Conservation (phyloP, 1,284 basidiomycete species). For the Psilocybe mexicana region DNA sequence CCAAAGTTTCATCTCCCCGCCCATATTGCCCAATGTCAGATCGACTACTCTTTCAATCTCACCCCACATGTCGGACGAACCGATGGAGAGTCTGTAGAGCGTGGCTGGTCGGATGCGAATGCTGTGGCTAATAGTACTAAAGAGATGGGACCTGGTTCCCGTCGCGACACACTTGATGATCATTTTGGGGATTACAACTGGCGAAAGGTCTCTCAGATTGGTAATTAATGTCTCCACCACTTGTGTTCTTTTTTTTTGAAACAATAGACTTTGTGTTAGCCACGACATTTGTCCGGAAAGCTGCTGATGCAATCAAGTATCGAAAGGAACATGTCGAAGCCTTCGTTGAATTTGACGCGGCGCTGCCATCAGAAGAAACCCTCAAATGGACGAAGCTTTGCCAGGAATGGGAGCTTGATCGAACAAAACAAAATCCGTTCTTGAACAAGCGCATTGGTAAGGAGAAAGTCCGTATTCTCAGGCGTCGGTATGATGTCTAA, state of each 20-base stretch:
- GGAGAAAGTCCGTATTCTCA: background rate
- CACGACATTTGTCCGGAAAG: background rate
- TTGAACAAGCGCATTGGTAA: background rate
- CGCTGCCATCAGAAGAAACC: background rate
- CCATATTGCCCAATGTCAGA: conserved; percentile 26
- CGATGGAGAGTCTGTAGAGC: conserved; percentile 34
- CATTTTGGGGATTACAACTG: conserved; percentile 31
- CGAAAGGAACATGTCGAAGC: conserved; percentile 7
- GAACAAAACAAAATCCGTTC: background rate
- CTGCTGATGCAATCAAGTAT: background rate
- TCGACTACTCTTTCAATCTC: conserved; percentile 28
- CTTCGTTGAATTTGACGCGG: conserved; percentile 12
- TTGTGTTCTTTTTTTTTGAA: background rate
- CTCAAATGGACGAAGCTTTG: conserved; percentile 1
- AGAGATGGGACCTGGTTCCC: conserved; percentile 33
- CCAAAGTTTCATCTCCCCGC: conserved; percentile 36
- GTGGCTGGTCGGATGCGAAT: conserved; percentile 29
- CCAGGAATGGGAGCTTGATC: conserved; percentile 6
- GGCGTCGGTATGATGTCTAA: background rate
- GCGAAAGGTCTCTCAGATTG: conserved; percentile 10
- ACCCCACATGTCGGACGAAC: conserved; percentile 27
- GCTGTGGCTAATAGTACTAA: conserved; percentile 26
- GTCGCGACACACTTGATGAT: conserved; percentile 32
- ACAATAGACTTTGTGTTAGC: background rate
- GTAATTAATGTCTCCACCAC: background rate